These are phyloP conservation scores for Chamaecrista fasciculata DNA, from an alignment of 306 rosid species.

Conservation along the genomic window DNA sequence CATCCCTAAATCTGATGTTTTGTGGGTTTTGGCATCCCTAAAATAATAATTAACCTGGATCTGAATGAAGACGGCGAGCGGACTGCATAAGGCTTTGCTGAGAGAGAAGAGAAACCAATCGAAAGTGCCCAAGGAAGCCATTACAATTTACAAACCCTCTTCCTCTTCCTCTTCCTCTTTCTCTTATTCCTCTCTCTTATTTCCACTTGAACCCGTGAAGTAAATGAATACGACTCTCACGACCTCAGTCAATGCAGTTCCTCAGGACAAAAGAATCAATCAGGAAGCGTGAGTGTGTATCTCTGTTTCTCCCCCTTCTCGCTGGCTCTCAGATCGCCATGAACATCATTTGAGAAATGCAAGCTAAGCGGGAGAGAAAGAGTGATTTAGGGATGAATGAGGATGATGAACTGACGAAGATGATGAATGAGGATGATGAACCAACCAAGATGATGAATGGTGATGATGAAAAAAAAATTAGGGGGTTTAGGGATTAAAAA, in stretches of 20 bases:
- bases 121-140: slow-evolving; percentile 57
- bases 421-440: too few relatives aligned
- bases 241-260: not conserved
- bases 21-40: too few relatives aligned
- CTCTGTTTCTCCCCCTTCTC: not conserved
- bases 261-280: not conserved
- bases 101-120: slow-evolving; percentile 80
- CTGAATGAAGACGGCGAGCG: slow-evolving; percentile 64
- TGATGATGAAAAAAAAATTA: too few relatives aligned
- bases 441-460: too few relatives aligned
- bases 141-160: slow-evolving; percentile 38
- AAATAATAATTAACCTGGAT: slow-evolving; percentile 55
- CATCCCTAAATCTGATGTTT: too few relatives aligned
- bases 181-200: not conserved
- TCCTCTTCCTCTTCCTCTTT: slow-evolving; percentile 17
- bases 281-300: not conserved
- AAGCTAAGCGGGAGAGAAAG: slow-evolving; percentile 3
- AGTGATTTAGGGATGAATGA: not conserved
- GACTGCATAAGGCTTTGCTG: slow-evolving; percentile 44
- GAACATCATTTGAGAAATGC: not conserved
- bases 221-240: not conserved
- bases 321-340: slow-evolving; percentile 23
- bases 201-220: not conserved
- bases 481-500: too few relatives aligned
- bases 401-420: too few relatives aligned